A percentile compares a stretch with the other conserved stretches of the same genome.
phyloP scores from a whole-genome alignment of 345 rosid species.

The Populus pruinosa region DNA sequence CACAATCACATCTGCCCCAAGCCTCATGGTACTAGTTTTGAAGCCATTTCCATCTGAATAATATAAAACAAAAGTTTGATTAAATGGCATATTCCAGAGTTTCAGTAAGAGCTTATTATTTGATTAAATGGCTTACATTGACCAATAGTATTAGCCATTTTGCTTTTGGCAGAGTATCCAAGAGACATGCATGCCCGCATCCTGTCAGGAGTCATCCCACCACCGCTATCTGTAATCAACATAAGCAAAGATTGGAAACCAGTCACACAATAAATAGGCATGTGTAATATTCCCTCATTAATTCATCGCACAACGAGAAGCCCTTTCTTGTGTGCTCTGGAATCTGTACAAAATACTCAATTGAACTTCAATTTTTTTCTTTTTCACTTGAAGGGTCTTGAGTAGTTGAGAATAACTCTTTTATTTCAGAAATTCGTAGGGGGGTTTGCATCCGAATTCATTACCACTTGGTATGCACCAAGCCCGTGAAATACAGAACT shows the following conservation, averaged over 20 bases:
- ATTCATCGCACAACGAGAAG: no score
- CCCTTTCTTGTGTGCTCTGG: no score
- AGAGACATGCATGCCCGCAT: constrained; percentile 79
- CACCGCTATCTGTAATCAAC: constrained; percentile 60
- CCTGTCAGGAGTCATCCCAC: constrained; percentile 68
- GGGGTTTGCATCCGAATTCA: no score
- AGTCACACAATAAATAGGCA: background rate
- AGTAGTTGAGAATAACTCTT: no score
- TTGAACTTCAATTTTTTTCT: no score
- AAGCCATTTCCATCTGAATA: constrained; percentile 79
- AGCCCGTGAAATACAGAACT: background rate
- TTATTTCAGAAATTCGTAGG: no score
- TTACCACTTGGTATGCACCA: no score
- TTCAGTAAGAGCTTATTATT: background rate
- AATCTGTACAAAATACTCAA: no score
- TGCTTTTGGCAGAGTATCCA: constrained; percentile 78
- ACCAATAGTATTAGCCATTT: constrained; percentile 63
- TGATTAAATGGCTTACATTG: constrained; percentile 48
- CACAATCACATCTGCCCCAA: constrained; percentile 85
- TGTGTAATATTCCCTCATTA: no score
- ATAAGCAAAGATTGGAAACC: background rate
- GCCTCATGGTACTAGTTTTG: constrained; percentile 86
- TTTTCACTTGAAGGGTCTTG: no score
- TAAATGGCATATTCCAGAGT: background rate
- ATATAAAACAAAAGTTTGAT: background rate